Evolutionary conservation across 192 early-diverging fungal species (phyloP), one percentile per base, ranked within the genome.

Genomic region (Podila horticola): DNA sequence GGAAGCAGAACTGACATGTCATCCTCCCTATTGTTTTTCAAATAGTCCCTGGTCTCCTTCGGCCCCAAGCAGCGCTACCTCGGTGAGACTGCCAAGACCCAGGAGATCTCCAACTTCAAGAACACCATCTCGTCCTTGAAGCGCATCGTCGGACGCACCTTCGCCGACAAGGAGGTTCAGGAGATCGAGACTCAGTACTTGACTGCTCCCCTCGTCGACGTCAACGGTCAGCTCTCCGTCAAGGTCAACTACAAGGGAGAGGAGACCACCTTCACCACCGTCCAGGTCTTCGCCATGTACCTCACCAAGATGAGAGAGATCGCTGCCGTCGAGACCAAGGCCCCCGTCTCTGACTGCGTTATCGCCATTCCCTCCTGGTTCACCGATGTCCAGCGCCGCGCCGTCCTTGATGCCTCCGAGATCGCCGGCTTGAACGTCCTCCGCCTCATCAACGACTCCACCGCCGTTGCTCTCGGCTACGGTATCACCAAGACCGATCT

Each of bases 401-500:
- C 96, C 57, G 85, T 98, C 74, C 79, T 94, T 67, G 92, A 95
- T 79, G 98, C 96, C n/a, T 90, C 95, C 58, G 88, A 94, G 79
- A 93, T 99, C 62, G 92, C 93, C 22, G 95, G 95, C 19, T 84
- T 99, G 69, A 98, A 97, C 90, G 92, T 91, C 65, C 89, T 99
- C 66, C 90, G 96, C 58, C 84, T 99, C 62, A 86, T 99, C 71
- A 97, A 98, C 88, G 98, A 99, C 74, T 92, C 88, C 72, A 96
- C 97, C 22, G 97, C 97, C n/a, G 86, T 92, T 51, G 97, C 98
- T 28, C 92, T 99, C 68, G 98, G 95, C 60, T 99, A 99, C 79
- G 98, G 98, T 85, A 98, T 99, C 85, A 99, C 98, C 75, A 97
- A 97, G 89, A 90, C 89, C 30, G 98, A 99, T 83, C 89, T 99